Evolutionary conservation across 164 flowering plant genomes (phyloP).

Genomic region (Nymphaea colorata): DNA sequence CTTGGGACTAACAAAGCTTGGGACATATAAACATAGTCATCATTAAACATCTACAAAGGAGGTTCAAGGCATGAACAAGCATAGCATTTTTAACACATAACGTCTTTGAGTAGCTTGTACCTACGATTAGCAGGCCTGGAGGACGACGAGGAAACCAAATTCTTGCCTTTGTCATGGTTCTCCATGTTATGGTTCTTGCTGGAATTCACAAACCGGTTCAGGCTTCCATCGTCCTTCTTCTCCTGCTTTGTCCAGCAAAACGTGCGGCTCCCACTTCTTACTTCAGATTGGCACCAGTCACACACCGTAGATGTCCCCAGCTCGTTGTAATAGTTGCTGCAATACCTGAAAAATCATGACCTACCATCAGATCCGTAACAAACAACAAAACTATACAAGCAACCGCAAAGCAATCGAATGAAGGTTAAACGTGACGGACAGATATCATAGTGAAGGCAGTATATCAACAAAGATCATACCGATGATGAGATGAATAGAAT

Average conservation of each 20-base stretch:
- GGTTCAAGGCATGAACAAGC: neutral
- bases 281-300: conserved; percentile 88
- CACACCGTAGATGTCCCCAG: conserved; percentile 33
- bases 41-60: neutral
- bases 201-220: conserved; percentile 21
- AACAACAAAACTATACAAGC: neutral
- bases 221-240: conserved; percentile 7
- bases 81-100: conserved; percentile 43
- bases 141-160: conserved; percentile 40
- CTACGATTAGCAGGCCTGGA: conserved; percentile 59
- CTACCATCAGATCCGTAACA: neutral
- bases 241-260: conserved; percentile 20
- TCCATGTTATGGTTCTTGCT: conserved; percentile 19
- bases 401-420: neutral
- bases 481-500: no score
- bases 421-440: neutral
- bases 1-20: no score
- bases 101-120: conserved; percentile 99
- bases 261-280: conserved; percentile 19
- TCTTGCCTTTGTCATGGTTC: conserved; percentile 30
- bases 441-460: no score
- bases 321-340: conserved; percentile 75
- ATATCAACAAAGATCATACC: no score
- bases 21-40: neutral
- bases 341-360: conserved; percentile 42